Evolutionary conservation across 2,329 filamentous ascomycete species (phyloP), one percentile per base, ranked within the genome.

Genomic region (Exutisphaerella laricina): DNA sequence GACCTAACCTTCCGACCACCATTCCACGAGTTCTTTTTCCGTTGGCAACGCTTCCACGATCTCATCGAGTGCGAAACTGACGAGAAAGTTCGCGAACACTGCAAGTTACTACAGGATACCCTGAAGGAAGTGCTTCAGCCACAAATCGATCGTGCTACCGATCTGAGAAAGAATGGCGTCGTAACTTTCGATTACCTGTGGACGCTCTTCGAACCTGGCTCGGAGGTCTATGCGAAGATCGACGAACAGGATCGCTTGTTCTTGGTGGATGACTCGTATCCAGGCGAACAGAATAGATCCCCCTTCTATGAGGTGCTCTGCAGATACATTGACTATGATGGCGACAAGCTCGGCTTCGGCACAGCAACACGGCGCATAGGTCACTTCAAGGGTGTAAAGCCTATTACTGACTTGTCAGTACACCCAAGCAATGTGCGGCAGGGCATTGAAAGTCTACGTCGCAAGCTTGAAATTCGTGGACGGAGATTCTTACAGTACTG

Each of bases 251-350:
- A 36, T n/a, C 5, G 39, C 12, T 23, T 42, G 22, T 42, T 17
- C 12, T 34, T 42, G n/a, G 39, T 42, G 9, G 31, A 42, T 8
- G 39, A 42, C 14, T 36, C 31, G 13, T 35, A 29, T 28, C 13
- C 17, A 17, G 23, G 17, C 7, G 26, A 30, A 21, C 33, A 36
- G 33, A 36, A 36, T n/a, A 13, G 13, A 14, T 4, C 33, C 4
- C 16, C 18, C 4, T 7, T 36, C 6, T 21, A 36, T 14, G 8
- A 14, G n/a, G 33, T 36, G 7, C 16, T 21, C 9, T 42, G 39
- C 22, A 20, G 39, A 29, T 42, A 16, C 22, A 22, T 36, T 13
- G 33, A 36, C 4, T 36, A 21, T 12, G 33, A 36, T 12, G 33
- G 33, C 5, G 18, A 36, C 9, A 36, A 36, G 33, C 33, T 36